phyloP scores from a whole-genome alignment of 2,329 filamentous ascomycete genomes.

The Gaeumannomyces sp. region DNA sequence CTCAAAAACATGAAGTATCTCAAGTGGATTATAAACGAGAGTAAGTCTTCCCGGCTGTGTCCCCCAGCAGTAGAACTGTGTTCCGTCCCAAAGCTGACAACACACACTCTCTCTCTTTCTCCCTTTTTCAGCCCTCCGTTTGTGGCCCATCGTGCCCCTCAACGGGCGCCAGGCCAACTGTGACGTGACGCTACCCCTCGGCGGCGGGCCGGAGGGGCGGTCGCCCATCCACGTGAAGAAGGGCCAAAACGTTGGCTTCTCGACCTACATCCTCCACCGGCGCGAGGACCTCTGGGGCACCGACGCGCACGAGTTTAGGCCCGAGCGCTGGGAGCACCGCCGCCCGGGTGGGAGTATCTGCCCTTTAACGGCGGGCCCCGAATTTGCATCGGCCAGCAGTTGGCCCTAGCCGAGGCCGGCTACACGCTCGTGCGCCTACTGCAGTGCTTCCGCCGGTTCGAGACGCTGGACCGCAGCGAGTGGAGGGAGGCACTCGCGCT shows the following conservation, averaged over 20 bases:
- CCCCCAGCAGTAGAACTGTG: too few species aligned
- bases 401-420: slow-evolving; percentile 2
- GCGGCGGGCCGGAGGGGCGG: slow-evolving; percentile 36
- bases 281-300: slow-evolving; percentile 6
- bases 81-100: too few species aligned
- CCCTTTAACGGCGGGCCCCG: slow-evolving; percentile 13
- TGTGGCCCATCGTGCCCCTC: slow-evolving; percentile 8
- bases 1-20: slow-evolving; percentile 54
- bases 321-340: slow-evolving; percentile 7
- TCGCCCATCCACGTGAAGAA: slow-evolving; percentile 37
- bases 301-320: slow-evolving; percentile 1
- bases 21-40: slow-evolving; percentile 20
- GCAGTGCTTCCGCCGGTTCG: slow-evolving; percentile 5
- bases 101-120: too few species aligned
- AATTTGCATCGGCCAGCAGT: slow-evolving; percentile 10
- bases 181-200: slow-evolving; percentile 36
- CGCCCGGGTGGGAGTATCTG: slow-evolving; percentile 11
- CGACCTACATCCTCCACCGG: slow-evolving; percentile 27
- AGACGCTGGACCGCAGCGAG: neutral
- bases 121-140: neutral
- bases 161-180: slow-evolving; percentile 7
- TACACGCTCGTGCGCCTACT: slow-evolving; percentile 3
- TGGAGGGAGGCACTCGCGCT: too few species aligned
- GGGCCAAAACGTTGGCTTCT: slow-evolving; percentile 31
- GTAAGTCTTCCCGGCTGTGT: slow-evolving; percentile 31